Evolutionary conservation across 805 yeast genomes (phyloP), one percentile per base, ranked within the genome.

Genomic region (Suhomyces sp.): DNA sequence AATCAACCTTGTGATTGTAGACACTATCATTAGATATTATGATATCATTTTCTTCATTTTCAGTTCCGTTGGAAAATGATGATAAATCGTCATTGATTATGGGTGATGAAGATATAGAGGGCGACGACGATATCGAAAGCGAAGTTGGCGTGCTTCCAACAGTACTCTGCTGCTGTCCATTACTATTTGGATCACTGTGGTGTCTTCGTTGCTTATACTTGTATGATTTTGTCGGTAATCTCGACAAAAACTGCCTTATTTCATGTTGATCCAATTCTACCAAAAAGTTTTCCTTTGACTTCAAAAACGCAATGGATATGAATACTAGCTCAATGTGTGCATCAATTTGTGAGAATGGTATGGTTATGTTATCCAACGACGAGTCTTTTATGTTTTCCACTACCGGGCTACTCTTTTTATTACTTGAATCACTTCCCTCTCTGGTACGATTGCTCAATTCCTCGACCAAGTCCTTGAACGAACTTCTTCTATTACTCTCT

Each of bases 191-290:
- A 17, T 37, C 41, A 10, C 22, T 17, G 10, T 37, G 19, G 58
- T 7, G 65, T 56, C 41, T 62, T 62, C 52, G 60, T 52, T 69
- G 71, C 52, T 71, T 71, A 51, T 71, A 72, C 57, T 64, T 68
- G 65, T 72, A 68, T 13, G 75, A 69, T 53, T 74, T 74, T 12
- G 84, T 75, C 1, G 84, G 82, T 45, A 80, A 63, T 37, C 85
- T 79, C 54, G 82, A 82, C 55, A 92, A 75, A 57, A 84, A 83
- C 63, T 91, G 96, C 37, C 91, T 77, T 44, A 90, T 89, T 68
- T 92, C 98, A 56, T 88, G 84, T 64, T 89, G 96, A 62, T 92
- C 98, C 57, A 91, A 84, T 64, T 92, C 97, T 57, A 89, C 78
- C 50, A 92, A 76, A 39, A 87, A 83, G 58, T 83, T 82, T 59